A percentile compares a stretch with the other conserved stretches of the same genome.
Evolutionary conservation across 768 basidiomycete genomes (phyloP).

Genomic region (Porphyrellus cyaneotinctus): DNA sequence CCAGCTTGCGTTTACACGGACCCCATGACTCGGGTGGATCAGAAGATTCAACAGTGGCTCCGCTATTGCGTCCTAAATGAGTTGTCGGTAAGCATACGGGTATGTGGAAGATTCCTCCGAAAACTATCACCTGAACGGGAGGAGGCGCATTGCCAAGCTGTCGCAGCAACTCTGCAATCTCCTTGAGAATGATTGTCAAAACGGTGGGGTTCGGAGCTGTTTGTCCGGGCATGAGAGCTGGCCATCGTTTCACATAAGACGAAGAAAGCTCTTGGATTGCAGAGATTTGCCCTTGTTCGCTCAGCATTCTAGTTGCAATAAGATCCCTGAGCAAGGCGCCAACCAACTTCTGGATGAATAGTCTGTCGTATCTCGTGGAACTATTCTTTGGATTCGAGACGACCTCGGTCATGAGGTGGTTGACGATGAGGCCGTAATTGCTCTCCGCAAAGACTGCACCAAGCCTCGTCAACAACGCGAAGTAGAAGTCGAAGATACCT

Average conservation of each 20-base stretch:
- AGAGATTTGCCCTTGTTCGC: slow-evolving; percentile 89
- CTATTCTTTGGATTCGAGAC: slow-evolving; percentile 55
- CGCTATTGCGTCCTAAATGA: slow-evolving; percentile 67
- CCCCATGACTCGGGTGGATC: slow-evolving; percentile 80
- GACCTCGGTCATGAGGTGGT: slow-evolving; percentile 77
- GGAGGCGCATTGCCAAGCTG: slow-evolving; percentile 91
- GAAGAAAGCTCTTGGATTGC: slow-evolving; percentile 85
- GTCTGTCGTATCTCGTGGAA: slow-evolving; percentile 64
- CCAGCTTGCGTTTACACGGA: slow-evolving; percentile 86
- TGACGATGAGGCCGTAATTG: slow-evolving; percentile 75
- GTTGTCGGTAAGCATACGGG: background rate
- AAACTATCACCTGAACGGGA: slow-evolving; percentile 62
- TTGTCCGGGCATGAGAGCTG: slow-evolving; percentile 87
- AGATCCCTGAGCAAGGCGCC: slow-evolving; percentile 79
- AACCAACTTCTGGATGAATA: slow-evolving; percentile 69
- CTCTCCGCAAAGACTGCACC: slow-evolving; percentile 76
- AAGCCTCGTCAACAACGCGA: slow-evolving; percentile 68
- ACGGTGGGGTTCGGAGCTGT: slow-evolving; percentile 61
- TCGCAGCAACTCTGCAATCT: slow-evolving; percentile 80
- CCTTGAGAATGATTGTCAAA: slow-evolving; percentile 70
- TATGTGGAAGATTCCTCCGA: background rate
- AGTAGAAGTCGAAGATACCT: slow-evolving; percentile 87
- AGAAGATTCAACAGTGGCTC: slow-evolving; percentile 85
- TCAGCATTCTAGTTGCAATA: slow-evolving; percentile 82
- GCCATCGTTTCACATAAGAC: slow-evolving; percentile 86